These are phyloP conservation scores for Citrullus mucosospermus DNA, from an alignment of 306 rosid genomes.

Conservation along the genomic window DNA sequence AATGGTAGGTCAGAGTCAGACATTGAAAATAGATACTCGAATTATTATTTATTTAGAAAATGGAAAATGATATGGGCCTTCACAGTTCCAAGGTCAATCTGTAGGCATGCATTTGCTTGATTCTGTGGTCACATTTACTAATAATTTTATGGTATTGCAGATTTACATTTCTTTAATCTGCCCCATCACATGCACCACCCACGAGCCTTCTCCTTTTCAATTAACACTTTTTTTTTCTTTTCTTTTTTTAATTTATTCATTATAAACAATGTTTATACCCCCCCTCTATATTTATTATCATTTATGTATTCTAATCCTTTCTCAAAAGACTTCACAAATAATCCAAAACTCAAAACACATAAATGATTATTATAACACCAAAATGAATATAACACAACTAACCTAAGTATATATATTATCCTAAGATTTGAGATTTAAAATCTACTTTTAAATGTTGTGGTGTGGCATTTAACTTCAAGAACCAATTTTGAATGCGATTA, in stretches of 20 bases:
- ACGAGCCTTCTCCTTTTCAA: background rate
- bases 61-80: background rate
- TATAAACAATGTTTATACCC: background rate
- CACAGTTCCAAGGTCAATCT: conserved; percentile 1
- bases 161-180: background rate
- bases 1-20: background rate
- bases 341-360: background rate
- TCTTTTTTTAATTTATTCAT: background rate
- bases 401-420: no score
- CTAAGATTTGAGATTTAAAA: no score
- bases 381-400: no score
- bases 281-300: background rate
- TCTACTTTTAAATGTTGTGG: no score
- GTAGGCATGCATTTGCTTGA: background rate
- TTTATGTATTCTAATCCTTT: background rate
- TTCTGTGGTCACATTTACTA: background rate
- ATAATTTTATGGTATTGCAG: background rate
- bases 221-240: background rate
- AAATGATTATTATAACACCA: no score
- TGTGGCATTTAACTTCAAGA: no score
- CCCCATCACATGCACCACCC: conserved; percentile 4
- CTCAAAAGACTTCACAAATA: background rate
- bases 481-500: no score
- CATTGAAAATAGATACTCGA: background rate
- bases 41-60: background rate